Evolutionary conservation across 1,284 basidiomycete species (phyloP), one percentile per base, ranked within the genome.

Genomic region (Ustilago shanxiensis): DNA sequence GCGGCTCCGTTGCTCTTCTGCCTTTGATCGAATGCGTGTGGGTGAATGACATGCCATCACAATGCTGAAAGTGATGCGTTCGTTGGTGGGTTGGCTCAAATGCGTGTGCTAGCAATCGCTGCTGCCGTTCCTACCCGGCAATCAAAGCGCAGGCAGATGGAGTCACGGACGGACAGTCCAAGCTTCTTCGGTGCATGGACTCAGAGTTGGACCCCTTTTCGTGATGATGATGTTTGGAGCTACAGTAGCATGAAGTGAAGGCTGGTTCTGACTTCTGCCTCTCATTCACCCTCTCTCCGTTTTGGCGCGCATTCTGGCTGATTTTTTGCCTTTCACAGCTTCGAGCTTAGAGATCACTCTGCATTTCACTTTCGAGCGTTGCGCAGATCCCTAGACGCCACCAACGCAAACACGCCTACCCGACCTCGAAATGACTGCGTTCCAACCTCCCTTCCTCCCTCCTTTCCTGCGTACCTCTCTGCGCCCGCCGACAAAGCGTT

Each of bases 371-470:
- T 18, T 22, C 22, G 13, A 49, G 26, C 47, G 50, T 52, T 18
- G 26, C 50, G 60, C 60, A 68, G 60, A 63, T 68, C 60, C 56
- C 47, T 58, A 20, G 26, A 54, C 60, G 66, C 66, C 60, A 68
- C 66, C 52, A 68, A 68, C 60, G 66, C 66, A 62, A 29, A 50
- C 33, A 50, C 45, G 55, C 66, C 28, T 57, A 68, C 41, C 55
- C 66, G 60, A 59, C 26, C 47, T 26, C 24, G 18, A 20, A 44
- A 44, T 44, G 41, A 44, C 6, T 44, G 41, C 41, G 41, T 44
- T n/a, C 41, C 20, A n/a, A n/a, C n/a, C n/a, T n/a, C n/a, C n/a
- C n/a, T n/a, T n/a, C n/a, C n/a, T n/a, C n/a, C n/a, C n/a, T n/a
- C n/a, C n/a, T n/a, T n/a, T n/a, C n/a, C n/a, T n/a, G n/a, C n/a